Evolutionary conservation across 176 grass and related monocot genomes (phyloP).

Genomic region (Alloteropsis semialata): DNA sequence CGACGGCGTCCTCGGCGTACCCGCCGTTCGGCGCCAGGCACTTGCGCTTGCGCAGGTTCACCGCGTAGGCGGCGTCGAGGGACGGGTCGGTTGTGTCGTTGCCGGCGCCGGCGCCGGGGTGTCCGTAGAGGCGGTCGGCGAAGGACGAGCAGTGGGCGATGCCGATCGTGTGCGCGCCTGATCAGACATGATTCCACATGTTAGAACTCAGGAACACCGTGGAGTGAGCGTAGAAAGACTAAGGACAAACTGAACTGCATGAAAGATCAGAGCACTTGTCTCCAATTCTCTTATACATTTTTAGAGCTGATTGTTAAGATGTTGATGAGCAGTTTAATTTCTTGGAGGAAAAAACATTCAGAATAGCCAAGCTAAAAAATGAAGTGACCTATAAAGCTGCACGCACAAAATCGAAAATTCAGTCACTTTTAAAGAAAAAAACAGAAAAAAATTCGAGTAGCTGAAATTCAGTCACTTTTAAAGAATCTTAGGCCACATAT

Average conservation of each 20-base stretch:
- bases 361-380: background rate
- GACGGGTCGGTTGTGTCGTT: slow-evolving; percentile 52
- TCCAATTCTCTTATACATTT: background rate
- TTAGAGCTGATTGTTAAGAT: background rate
- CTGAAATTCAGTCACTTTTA: background rate
- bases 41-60: slow-evolving; percentile 62
- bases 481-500: background rate
- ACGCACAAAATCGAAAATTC: background rate
- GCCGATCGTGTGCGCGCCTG: slow-evolving; percentile 90
- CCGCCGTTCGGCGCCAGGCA: slow-evolving; percentile 40
- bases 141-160: slow-evolving; percentile 63
- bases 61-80: slow-evolving; percentile 53
- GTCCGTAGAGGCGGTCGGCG: slow-evolving; percentile 52
- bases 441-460: background rate
- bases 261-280: background rate
- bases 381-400: background rate
- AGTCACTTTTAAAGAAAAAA: background rate
- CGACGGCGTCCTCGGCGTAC: slow-evolving; percentile 16
- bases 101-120: slow-evolving; percentile 29
- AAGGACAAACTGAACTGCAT: background rate
- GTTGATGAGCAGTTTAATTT: background rate
- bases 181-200: background rate
- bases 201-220: background rate
- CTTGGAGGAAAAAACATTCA: background rate
- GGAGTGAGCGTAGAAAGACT: background rate